Evolutionary conservation across 352 stramenopile genomes (phyloP).

Genomic region (Globisporangium lucens): DNA sequence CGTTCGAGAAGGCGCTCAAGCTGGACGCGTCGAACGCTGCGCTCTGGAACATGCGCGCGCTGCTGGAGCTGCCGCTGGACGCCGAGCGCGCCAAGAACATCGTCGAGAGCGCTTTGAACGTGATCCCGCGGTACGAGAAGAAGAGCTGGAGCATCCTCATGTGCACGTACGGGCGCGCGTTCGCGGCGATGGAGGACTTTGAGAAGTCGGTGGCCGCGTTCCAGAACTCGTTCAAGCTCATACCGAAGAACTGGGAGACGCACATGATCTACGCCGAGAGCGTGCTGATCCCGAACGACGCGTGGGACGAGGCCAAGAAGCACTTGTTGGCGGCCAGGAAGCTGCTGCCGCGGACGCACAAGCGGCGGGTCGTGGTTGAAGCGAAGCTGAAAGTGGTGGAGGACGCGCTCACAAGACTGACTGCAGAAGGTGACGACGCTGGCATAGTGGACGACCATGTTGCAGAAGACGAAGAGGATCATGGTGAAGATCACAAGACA

Average conservation of each 20-base stretch:
- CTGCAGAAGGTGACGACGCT: not conserved
- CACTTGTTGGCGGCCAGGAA: slow-evolving; percentile 61
- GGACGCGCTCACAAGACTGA: slow-evolving; percentile 13
- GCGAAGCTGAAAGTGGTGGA: slow-evolving; percentile 59
- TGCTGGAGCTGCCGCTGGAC: slow-evolving; percentile 68
- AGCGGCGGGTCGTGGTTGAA: slow-evolving; percentile 44
- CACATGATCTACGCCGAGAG: slow-evolving; percentile 83
- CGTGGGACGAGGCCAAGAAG: slow-evolving; percentile 67
- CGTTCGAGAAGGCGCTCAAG: slow-evolving; percentile 73
- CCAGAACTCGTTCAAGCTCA: slow-evolving; percentile 76
- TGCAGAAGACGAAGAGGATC: slow-evolving; percentile 8
- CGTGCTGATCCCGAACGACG: slow-evolving; percentile 70
- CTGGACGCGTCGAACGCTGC: slow-evolving; percentile 59
- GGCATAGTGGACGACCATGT: not conserved
- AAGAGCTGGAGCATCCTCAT: slow-evolving; percentile 83
- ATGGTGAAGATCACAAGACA: slow-evolving; percentile 6
- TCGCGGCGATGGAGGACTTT: slow-evolving; percentile 62
- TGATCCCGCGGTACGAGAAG: slow-evolving; percentile 73
- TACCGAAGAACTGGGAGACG: slow-evolving; percentile 79
- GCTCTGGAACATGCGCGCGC: slow-evolving; percentile 80
- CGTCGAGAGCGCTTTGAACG: slow-evolving; percentile 65
- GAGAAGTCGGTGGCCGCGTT: slow-evolving; percentile 78
- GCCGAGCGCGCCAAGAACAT: slow-evolving; percentile 67
- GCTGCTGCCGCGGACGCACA: slow-evolving; percentile 56
- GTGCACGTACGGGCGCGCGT: slow-evolving; percentile 79